Conservation (phyloP, 2,329 filamentous ascomycete species). For the Chaetoscypha palmicola region DNA sequence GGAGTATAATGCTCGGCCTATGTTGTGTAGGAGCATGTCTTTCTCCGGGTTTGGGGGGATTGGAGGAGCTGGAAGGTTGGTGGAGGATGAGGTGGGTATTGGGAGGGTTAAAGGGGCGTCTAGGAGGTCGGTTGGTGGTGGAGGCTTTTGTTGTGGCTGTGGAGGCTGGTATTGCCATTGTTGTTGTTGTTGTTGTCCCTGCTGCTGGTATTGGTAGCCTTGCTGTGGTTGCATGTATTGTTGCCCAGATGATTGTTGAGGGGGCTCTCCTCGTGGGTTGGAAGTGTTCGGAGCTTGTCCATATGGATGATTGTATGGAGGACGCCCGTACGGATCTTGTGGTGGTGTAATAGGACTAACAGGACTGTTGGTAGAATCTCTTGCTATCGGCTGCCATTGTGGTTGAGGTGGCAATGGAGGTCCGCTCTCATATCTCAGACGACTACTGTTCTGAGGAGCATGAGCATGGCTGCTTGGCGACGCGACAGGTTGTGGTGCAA, state of each 20-base stretch:
- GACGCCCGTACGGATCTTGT: constrained; percentile 17
- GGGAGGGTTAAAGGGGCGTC: constrained; percentile 42
- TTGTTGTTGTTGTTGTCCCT: constrained; percentile 25
- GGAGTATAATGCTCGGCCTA: constrained; percentile 62
- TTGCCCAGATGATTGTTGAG: constrained; percentile 13
- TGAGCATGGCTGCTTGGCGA: constrained; percentile 14
- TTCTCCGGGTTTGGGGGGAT: constrained; percentile 96
- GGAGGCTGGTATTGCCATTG: constrained; percentile 28
- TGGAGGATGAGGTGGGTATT: constrained; percentile 38
- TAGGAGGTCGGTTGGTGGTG: constrained; percentile 46
- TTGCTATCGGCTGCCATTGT: constrained; percentile 17
- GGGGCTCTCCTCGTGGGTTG: constrained; percentile 12
- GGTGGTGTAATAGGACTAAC: constrained; percentile 25
- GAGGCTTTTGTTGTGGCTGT: constrained; percentile 32
- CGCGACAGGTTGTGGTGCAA: constrained; percentile 19
- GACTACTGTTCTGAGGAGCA: constrained; percentile 30
- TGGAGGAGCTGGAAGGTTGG: constrained; percentile 62
- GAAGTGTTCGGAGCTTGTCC: constrained; percentile 8
- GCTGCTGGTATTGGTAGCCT: constrained; percentile 21
- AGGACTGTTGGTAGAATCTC: constrained; percentile 24
- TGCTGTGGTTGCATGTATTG: constrained; percentile 19
- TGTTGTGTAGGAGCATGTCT: constrained; percentile 71
- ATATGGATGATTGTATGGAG: constrained; percentile 18
- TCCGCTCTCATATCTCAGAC: constrained; percentile 27
- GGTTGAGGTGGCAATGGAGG: constrained; percentile 29